Evolutionary conservation across 176 grass and related monocot species (phyloP), one percentile per base, ranked within the genome.

Genomic region (Oryza officinalis): DNA sequence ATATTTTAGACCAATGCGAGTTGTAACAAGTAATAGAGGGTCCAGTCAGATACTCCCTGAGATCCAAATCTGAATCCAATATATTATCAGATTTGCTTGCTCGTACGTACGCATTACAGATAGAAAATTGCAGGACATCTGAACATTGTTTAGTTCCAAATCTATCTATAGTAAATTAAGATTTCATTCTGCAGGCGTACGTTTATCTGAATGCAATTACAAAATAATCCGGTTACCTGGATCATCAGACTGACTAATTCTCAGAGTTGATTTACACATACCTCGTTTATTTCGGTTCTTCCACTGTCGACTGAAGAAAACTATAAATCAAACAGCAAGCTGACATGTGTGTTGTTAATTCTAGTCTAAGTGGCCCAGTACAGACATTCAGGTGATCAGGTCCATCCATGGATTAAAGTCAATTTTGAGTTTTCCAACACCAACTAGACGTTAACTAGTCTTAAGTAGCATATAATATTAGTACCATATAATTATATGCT

Each of bases 21-120:
- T 44, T 71, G 63, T 63, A 40, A 74, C 63, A 28, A 60, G 72
- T 59, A 65, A 37, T 13, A 25, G 23, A 12, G 25, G 84, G 47
- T 78, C 84, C 79, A 74, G 84, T 83, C 80, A 86, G 84, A 86
- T 79, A 83, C 67, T 79, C 37, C 30, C 33, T 67, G 22, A 78
- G 83, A 90, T 86, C 84, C 79, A 83, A 86, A 90, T 90, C 84
- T 83, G 68, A 78, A 89, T 72, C 63, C 50, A 26, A 32, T 82
- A 87, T 60, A 64, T 6, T 77, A 60, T 72, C 67, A 82, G 43
- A 83, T 67, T 67, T 79, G 60, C 26, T 82, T 8, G 41, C 25
- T 14, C 64, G 70, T 23, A 60, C 72, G 15, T 78, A 14, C 54
- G 59, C 67, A 25, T n/a, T 27, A 23, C 59, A 74, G 73, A 78